Evolutionary conservation across 225 moss, liverwort and hornwort species (phyloP), one percentile per base, ranked within the genome.

Genomic region (Sphagnum contortum): DNA sequence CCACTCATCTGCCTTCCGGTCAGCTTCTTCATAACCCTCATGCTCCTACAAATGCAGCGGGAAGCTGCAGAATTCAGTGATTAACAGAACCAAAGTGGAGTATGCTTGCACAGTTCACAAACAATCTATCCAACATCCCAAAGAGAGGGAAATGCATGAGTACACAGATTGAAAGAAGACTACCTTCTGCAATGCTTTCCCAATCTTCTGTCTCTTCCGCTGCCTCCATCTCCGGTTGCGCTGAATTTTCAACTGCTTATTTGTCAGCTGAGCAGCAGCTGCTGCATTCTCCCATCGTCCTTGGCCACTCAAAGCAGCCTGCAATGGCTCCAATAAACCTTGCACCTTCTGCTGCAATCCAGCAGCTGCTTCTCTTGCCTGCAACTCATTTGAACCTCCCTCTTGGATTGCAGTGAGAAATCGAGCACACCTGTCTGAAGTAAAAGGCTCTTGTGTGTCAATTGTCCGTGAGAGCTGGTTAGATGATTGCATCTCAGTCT

Each of bases 1-100:
- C 98, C 98, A 98, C 65, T 91, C 96, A 80, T 98, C 98, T 66
- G 88, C 89, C 71, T 87, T 83, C 51, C 80, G 86, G 67, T 93
- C 91, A 62, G 81, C 84, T 64, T 64, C 76, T 65, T 89, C 98
- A 66, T 77, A 73, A 1, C 61, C 75, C 71, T 90, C 92, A 62
- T 74, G 77, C 79, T 89, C 92, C 96, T 90, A 68, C 71, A 68
- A 68, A 71, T 49, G 57, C 55, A 5, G 51, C 11, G 48, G 44
- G 12, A 59, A 49, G 6, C 12, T n/a, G 10, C 11, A 44, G 4
- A 44, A 3, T 6, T 12, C 0, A 64, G 14, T 29, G 3, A 60
- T 29, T 60, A 3, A 61, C 9, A 48, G 11, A 64, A 64, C 6
- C 5, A 64, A 12, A 2, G 48, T 12, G 49, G 48, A 64, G 12